Evolutionary conservation across 2,329 filamentous ascomycete genomes (phyloP).

Genomic region (Trichoderma asperellum): DNA sequence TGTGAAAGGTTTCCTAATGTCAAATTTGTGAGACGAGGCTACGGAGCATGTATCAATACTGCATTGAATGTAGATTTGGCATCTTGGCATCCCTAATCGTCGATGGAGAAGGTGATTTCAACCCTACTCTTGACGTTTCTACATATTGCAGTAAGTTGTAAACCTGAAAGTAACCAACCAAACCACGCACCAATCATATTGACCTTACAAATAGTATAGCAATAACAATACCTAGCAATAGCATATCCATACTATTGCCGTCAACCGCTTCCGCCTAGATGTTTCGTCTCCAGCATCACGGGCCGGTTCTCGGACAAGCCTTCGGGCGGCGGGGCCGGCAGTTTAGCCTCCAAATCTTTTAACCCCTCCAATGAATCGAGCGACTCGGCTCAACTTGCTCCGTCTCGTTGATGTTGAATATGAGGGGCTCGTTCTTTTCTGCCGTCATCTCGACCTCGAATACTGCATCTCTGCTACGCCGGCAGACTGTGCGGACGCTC

Average conservation of each 20-base stretch:
- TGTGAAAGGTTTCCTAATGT: neutral
- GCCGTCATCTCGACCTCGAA: conserved; percentile 3
- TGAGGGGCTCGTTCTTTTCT: conserved; percentile 4
- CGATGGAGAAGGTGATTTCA: neutral
- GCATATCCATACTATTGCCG: neutral
- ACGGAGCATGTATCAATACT: neutral
- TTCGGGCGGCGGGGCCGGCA: neutral
- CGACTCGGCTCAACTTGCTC: neutral
- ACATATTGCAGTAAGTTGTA: neutral
- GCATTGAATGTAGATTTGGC: neutral
- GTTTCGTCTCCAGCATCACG: neutral
- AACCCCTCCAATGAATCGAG: neutral
- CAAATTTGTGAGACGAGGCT: neutral
- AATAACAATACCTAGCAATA: no score
- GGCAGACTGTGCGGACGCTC: neutral
- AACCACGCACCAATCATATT: neutral
- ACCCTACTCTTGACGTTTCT: no score
- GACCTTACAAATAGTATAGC: neutral
- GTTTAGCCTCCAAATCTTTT: neutral
- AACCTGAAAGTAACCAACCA: neutral
- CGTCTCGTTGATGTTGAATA: neutral
- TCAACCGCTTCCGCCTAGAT: neutral
- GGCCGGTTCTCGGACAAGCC: conserved; percentile 1
- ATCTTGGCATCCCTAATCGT: neutral
- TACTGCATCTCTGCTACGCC: neutral